Evolutionary conservation across 2,329 filamentous ascomycete species (phyloP), one percentile per base, ranked within the genome.

Genomic region (Helotiales sp.): DNA sequence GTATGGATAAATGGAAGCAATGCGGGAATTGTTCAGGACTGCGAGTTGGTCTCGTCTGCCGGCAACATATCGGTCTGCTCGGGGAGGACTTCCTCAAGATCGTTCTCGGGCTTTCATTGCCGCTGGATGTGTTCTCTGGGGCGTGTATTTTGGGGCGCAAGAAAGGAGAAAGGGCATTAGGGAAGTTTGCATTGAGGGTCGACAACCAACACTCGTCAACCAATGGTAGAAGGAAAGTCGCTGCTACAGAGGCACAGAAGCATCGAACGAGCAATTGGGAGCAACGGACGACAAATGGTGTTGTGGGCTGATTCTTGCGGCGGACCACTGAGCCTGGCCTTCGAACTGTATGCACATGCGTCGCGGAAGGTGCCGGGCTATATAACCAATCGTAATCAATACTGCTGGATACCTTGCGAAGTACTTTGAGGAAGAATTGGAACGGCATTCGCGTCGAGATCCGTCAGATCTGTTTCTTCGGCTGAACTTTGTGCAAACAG

Each of bases 231-330:
- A 10, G 15, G 26, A 17, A 57, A 11, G n/a, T 34, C 52, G 28
- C 49, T 22, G 28, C 2, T 32, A 15, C 13, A 47, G 17, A 20
- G 22, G 22, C 20, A 28, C 37, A 58, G 26, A 54, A 15, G 24
- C 45, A 57, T 62, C 61, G 55, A 55, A 67, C 62, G 65, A 61
- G 57, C 6, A 15, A 28, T 24, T 17, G 43, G 28, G 58, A 32
- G 50, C 45, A 71, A 67, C 70, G 59, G 32, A 50, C 66, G 58
- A 72, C 64, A 66, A 70, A 37, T 64, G 37, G 63, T 28, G 59
- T 68, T 67, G 69, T 73, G 71, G 69, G 62, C 69, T 72, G 71
- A 73, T 72, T 69, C 67, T 63, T 57, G 52, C 34, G 52, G 52
- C 52, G 52, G 28, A 26, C 26, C n/a, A n/a, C n/a, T n/a, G n/a